Evolutionary conservation across 108 stramenopile species (phyloP).

Genomic region (Skeletonema marinoi): DNA sequence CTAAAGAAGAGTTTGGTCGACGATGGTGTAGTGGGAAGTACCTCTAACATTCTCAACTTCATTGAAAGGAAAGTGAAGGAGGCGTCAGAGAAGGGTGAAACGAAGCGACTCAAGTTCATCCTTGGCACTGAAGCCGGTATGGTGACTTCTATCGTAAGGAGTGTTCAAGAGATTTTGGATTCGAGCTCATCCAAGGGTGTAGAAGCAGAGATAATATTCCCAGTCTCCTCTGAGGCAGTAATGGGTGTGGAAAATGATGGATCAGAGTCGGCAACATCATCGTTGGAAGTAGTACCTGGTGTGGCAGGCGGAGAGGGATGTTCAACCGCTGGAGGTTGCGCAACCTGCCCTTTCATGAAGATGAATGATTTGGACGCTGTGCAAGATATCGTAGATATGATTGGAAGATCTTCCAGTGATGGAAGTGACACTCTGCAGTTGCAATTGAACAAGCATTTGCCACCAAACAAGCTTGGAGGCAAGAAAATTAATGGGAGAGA

Average conservation of each 20-base stretch:
- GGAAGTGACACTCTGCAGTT: conserved; percentile 8
- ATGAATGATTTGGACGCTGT: conserved; percentile 95
- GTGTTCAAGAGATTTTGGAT: conserved; percentile 85
- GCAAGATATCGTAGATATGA: conserved; percentile 74
- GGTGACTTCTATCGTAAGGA: conserved; percentile 92
- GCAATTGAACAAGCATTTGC: conserved; percentile 44
- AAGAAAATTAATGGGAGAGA: conserved; percentile 71
- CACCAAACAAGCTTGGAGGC: conserved; percentile 78
- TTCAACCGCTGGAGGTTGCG: conserved; percentile 95
- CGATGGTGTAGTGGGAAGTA: conserved; percentile 90
- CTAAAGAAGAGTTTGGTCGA: conserved; percentile 79
- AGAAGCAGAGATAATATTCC: conserved; percentile 94
- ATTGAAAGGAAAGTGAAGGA: conserved; percentile 85
- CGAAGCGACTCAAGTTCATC: conserved; percentile 77
- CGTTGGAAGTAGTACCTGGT: conserved; percentile 84
- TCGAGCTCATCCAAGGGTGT: conserved; percentile 35
- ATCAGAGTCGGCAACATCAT: not conserved
- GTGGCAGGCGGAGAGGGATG: conserved; percentile 94
- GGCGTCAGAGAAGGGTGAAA: conserved; percentile 33
- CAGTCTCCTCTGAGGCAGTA: conserved; percentile 92
- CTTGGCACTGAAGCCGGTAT: conserved; percentile 94
- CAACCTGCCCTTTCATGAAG: conserved; percentile 98
- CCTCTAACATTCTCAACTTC: conserved; percentile 92
- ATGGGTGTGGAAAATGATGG: conserved; percentile 62
- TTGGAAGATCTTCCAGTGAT: conserved; percentile 23